Evolutionary conservation across 1,139 yeast genomes (phyloP), one percentile per base, ranked within the genome.

Genomic region (Lodderomyces theae): DNA sequence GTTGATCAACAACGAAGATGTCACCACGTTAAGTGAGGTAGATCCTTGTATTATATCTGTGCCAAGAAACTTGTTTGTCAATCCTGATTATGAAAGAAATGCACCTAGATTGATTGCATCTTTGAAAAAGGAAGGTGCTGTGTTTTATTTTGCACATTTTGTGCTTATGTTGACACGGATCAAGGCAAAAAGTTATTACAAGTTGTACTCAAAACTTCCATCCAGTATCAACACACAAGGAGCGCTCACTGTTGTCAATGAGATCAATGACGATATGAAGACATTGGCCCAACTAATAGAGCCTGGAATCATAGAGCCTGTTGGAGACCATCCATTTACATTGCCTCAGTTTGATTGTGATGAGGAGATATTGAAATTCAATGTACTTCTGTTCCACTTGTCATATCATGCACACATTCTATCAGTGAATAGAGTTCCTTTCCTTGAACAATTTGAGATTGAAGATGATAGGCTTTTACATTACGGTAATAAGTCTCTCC

Each of bases 391-490:
- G 5, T 44, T 60, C 5, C 67, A 64, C 30, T 48, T 65, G 21
- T 50, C 63, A 0, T 66, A 48, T 43, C 63, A 63, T 44, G 48
- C 57, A n/a, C 72, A 67, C 44, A 43, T 63, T 33, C 54, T 66
- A 61, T 54, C 62, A 5, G 56, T 64, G 29, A 68, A 68, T 47
- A 47, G 69, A 25, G 49, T 66, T 16, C 70, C 72, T 2, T 62
- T 62, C 40, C 44, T 52, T 30, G 49, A 50, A 3, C 53, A 56
- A 17, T 46, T 44, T 28, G 48, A 47, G n/a, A 51, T 53, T 11
- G 48, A 51, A 28, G 47, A 51, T 18, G 42, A 39, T 5, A 52
- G 56, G 19, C 48, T 50, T 23, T 29, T 48, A 1, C 50, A 43
- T 17, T 54, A 57, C 41, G 50, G 70, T 11, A 52, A 54, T 25